Percentiles rank a stretch among this genome's conserved stretches.
phyloP scores from a whole-genome alignment of 331 rosid genomes.

The Saraca asoca region DNA sequence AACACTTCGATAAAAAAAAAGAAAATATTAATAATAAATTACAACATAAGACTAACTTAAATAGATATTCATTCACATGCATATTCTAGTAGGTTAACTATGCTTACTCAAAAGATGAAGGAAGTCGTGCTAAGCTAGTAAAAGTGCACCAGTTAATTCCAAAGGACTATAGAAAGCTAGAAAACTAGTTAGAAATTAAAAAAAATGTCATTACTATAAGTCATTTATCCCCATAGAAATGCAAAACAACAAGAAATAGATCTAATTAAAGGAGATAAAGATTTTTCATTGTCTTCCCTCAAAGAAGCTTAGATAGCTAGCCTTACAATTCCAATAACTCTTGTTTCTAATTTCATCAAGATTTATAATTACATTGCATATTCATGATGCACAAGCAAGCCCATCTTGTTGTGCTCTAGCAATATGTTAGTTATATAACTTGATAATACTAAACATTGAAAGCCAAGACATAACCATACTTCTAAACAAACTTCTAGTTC shows the following conservation, averaged over 20 bases:
- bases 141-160: constrained; percentile 99
- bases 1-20: not conserved
- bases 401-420: too few species aligned
- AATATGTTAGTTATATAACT: too few species aligned
- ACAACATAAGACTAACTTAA: constrained; percentile 15
- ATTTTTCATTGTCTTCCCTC: not conserved
- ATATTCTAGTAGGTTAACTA: constrained; percentile 32
- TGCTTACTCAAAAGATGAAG: constrained; percentile 92
- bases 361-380: too few species aligned
- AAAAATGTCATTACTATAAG: constrained; percentile 3
- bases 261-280: constrained; percentile 11
- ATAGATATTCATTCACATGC: constrained; percentile 6
- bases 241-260: constrained; percentile 23
- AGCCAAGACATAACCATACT: too few species aligned
- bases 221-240: constrained; percentile 20
- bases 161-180: constrained; percentile 71
- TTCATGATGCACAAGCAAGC: too few species aligned
- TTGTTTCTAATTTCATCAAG: constrained; percentile 3
- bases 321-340: constrained; percentile 19
- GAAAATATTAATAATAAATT: constrained; percentile 11
- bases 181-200: constrained; percentile 25
- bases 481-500: too few species aligned
- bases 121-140: constrained; percentile 73
- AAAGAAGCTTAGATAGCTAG: not conserved
- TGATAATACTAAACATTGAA: too few species aligned